Percentiles rank a stretch among this genome's conserved stretches.
Conservation (phyloP, 257 asterid species). For the Jasminum sambac region DNA sequence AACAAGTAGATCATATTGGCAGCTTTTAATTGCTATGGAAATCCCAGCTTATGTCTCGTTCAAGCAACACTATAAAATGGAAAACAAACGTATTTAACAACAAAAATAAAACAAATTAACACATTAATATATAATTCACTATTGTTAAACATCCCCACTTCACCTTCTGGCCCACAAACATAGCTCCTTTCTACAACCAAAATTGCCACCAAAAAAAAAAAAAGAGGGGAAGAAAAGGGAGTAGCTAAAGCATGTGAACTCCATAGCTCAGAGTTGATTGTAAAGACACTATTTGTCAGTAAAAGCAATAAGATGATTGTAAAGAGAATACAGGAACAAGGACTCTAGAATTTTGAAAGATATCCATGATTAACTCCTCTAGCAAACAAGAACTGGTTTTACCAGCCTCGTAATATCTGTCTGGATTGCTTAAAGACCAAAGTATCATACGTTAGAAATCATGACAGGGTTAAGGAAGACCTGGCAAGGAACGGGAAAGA, state of each 20-base stretch:
- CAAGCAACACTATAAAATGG: not conserved
- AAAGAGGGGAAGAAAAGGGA: not conserved
- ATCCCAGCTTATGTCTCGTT: not conserved
- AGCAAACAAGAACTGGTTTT: not conserved
- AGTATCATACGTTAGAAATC: no score
- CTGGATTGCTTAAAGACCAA: not conserved
- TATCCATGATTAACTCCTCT: not conserved
- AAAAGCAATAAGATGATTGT: not conserved
- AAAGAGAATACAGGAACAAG: not conserved
- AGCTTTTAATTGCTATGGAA: not conserved
- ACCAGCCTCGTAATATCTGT: not conserved
- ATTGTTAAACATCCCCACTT: not conserved
- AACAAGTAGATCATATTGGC: not conserved
- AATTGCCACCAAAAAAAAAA: not conserved
- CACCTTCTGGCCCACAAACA: not conserved
- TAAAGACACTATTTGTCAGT: no score
- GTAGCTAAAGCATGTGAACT: not conserved
- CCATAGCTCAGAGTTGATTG: not conserved
- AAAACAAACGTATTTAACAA: not conserved
- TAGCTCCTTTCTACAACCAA: not conserved
- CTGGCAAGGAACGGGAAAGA: no score
- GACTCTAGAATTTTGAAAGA: not conserved
- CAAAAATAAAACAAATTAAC: not conserved
- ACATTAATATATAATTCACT: not conserved
- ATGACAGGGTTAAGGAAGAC: not conserved